A percentile compares a stretch with the other conserved stretches of the same genome.
These are phyloP conservation scores for Colletotrichum lini DNA, from an alignment of 2,329 filamentous ascomycete genomes.

Conservation along the genomic window DNA sequence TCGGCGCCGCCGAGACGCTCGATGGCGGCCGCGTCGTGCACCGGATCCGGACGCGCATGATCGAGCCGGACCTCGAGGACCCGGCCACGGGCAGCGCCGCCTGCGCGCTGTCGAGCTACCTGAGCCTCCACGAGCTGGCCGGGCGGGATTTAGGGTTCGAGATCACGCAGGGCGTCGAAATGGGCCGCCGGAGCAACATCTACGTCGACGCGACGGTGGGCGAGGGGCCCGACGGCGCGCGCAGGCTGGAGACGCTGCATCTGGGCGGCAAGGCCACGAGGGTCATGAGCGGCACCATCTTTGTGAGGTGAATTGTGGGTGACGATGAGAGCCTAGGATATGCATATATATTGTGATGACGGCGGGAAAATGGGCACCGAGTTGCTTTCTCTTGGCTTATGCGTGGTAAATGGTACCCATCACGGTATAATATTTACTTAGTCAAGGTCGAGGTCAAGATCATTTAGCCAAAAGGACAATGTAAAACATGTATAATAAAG, in stretches of 20 bases:
- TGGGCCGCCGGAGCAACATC: slow-evolving; percentile 39
- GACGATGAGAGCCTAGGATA: not conserved
- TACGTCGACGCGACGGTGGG: slow-evolving; percentile 20
- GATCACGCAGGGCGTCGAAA: slow-evolving; percentile 43
- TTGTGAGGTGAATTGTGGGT: slow-evolving; percentile 1
- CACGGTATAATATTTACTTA: too few relatives aligned
- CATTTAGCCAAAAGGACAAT: not conserved
- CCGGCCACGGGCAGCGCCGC: slow-evolving; percentile 76
- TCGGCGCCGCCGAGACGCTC: slow-evolving; percentile 6
- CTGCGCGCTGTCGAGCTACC: slow-evolving; percentile 68
- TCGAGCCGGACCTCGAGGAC: slow-evolving; percentile 68
- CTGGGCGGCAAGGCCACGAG: slow-evolving; percentile 34
- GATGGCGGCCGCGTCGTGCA: slow-evolving; percentile 23
- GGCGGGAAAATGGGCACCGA: too few relatives aligned
- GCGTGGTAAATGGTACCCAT: too few relatives aligned
- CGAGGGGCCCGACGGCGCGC: not conserved
- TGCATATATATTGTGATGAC: too few relatives aligned
- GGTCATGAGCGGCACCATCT: slow-evolving; percentile 39
- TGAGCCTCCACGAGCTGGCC: slow-evolving; percentile 61
- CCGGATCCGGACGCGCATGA: slow-evolving; percentile 72
- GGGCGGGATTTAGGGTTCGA: slow-evolving; percentile 43
- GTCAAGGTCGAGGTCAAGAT: too few relatives aligned
- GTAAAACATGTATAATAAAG: too few relatives aligned
- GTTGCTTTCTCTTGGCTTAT: too few relatives aligned
- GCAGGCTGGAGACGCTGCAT: slow-evolving; percentile 29